phyloP scores from a whole-genome alignment of 2,329 filamentous ascomycete species.

The Fusarium temperatum region DNA sequence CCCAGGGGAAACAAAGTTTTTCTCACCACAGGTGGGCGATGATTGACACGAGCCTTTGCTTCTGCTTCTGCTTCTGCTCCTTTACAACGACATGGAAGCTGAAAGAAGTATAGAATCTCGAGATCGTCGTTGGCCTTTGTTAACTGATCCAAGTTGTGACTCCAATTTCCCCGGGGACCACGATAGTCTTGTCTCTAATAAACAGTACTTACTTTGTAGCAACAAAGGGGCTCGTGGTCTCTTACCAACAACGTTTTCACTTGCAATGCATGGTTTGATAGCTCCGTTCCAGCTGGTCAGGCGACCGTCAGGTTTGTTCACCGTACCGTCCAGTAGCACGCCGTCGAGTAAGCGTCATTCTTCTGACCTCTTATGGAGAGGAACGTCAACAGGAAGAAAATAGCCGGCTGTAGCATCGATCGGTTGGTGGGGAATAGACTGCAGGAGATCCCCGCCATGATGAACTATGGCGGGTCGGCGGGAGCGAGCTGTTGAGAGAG shows the following conservation, averaged over 20 bases:
- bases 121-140: background rate
- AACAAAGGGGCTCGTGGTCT: background rate
- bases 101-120: background rate
- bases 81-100: background rate
- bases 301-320: constrained; percentile 27
- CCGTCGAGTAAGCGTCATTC: constrained; percentile 45
- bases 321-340: constrained; percentile 36
- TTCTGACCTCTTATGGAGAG: constrained; percentile 37
- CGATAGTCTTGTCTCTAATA: background rate
- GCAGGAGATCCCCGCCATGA: constrained; percentile 36
- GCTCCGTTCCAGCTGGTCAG: constrained; percentile 29
- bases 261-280: constrained; percentile 24
- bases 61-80: background rate
- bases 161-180: background rate
- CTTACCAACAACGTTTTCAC: constrained; percentile 2
- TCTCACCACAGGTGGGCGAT: background rate
- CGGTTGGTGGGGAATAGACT: constrained; percentile 39
- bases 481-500: constrained; percentile 13
- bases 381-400: constrained; percentile 23
- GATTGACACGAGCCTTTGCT: constrained; percentile 6
- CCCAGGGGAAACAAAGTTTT: constrained; percentile 31
- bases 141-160: background rate
- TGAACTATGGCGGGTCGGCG: constrained; percentile 22
- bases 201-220: background rate
- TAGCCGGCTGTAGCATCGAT: constrained; percentile 22